A percentile compares a stretch with the other conserved stretches of the same genome.
Evolutionary conservation across 805 yeast genomes (phyloP).

Genomic region (Candida khao-thaluensis): DNA sequence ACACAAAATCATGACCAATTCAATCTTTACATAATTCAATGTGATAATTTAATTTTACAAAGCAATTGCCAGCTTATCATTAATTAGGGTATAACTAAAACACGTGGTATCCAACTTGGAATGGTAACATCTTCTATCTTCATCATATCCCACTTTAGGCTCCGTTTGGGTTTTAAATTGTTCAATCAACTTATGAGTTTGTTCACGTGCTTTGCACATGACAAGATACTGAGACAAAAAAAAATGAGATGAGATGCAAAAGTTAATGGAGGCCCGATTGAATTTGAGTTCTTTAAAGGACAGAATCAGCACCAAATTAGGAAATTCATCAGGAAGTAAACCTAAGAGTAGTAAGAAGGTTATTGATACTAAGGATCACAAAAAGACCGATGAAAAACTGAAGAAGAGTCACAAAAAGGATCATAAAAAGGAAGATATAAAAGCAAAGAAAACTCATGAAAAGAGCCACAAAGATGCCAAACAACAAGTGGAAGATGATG

Average conservation of each 20-base stretch:
- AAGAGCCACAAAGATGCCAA: conserved; percentile 14
- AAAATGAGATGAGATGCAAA: conserved; percentile 9
- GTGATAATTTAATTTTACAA: too few species aligned
- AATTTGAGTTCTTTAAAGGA: conserved; percentile 61
- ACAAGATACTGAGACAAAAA: neutral
- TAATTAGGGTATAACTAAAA: too few species aligned
- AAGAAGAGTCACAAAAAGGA: conserved; percentile 6
- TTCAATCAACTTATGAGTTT: too few species aligned
- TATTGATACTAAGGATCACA: neutral
- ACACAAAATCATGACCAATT: too few species aligned
- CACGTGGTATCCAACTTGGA: too few species aligned
- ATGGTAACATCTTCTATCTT: too few species aligned
- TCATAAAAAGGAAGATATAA: conserved; percentile 16
- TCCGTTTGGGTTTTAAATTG: too few species aligned
- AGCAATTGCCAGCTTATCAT: too few species aligned
- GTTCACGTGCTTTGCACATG: too few species aligned
- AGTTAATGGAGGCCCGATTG: conserved; percentile 44
- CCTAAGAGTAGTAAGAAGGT: conserved; percentile 6
- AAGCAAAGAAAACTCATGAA: neutral
- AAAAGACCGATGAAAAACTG: conserved; percentile 1
- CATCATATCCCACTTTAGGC: too few species aligned
- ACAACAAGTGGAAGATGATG: conserved; percentile 11
- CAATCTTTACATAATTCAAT: too few species aligned
- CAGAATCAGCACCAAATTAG: conserved; percentile 56
- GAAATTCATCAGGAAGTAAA: neutral